Evolutionary conservation across 2,329 filamentous ascomycete genomes (phyloP).

Genomic region (Epichloe uncinata): DNA sequence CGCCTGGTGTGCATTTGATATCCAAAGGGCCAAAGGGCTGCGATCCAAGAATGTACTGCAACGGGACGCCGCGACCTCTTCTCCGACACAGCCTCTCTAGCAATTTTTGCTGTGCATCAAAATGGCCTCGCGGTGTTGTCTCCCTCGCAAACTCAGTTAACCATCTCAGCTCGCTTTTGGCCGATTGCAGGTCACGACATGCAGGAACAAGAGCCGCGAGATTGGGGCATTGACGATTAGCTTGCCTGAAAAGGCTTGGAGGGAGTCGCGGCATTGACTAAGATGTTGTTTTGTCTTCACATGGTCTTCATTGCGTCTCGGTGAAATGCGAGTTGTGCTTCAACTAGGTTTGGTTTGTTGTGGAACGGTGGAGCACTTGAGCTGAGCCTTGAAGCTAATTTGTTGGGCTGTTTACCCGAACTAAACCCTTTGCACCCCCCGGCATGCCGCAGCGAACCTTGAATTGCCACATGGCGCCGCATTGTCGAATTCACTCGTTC

Average conservation of each 20-base stretch:
- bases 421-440: constrained; percentile 14
- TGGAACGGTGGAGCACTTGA: too few species aligned
- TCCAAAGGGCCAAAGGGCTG: constrained; percentile 81
- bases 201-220: constrained; percentile 48
- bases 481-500: neutral
- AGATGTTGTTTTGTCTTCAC: neutral
- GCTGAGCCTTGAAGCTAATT: too few species aligned
- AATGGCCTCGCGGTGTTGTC: constrained; percentile 7
- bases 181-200: constrained; percentile 49
- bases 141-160: constrained; percentile 45
- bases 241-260: constrained; percentile 42
- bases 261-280: constrained; percentile 46
- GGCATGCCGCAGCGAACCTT: neutral
- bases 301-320: neutral
- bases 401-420: constrained; percentile 14
- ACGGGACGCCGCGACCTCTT: constrained; percentile 51
- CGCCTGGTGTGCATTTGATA: constrained; percentile 60
- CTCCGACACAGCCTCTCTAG: constrained; percentile 29
- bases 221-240: constrained; percentile 38
- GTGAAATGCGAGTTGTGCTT: neutral
- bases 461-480: neutral
- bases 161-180: constrained; percentile 61
- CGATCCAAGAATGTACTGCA: constrained; percentile 81
- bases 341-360: neutral
- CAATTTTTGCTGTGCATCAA: constrained; percentile 13